phyloP scores from a whole-genome alignment of 78 protist species.

The Acrasis kona region DNA sequence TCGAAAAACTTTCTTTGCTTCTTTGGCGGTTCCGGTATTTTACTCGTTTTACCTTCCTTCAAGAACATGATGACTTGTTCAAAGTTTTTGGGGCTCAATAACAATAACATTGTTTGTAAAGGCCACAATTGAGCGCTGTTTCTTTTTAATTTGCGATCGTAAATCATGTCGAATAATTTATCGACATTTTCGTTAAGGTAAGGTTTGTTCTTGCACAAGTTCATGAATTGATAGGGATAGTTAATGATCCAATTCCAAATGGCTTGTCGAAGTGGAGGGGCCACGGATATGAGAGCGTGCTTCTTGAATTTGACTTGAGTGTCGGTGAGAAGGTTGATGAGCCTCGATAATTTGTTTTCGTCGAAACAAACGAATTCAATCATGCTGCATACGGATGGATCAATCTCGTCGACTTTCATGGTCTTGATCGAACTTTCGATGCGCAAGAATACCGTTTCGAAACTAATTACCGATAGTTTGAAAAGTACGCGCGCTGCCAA shows the following conservation, averaged over 20 bases:
- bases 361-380: not conserved
- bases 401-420: not conserved
- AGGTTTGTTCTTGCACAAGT: not conserved
- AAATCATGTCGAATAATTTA: too few species aligned
- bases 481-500: not conserved
- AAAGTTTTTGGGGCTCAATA: not conserved
- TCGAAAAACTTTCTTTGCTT: not conserved
- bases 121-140: not conserved
- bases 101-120: not conserved
- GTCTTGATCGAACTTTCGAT: not conserved
- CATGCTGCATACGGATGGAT: not conserved
- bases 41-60: not conserved
- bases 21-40: not conserved
- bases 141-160: too few species aligned
- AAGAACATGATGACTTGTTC: not conserved
- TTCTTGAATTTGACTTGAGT: not conserved
- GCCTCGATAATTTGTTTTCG: not conserved
- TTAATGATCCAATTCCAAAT: conserved; percentile 1
- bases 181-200: too few species aligned
- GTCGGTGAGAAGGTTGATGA: not conserved
- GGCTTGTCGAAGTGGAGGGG: not conserved
- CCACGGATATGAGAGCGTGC: not conserved
- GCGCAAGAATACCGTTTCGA: not conserved
- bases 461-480: not conserved
- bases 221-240: not conserved